Evolutionary conservation across 2,329 filamentous ascomycete genomes (phyloP).

Genomic region (Emmonsiellopsis sp.): DNA sequence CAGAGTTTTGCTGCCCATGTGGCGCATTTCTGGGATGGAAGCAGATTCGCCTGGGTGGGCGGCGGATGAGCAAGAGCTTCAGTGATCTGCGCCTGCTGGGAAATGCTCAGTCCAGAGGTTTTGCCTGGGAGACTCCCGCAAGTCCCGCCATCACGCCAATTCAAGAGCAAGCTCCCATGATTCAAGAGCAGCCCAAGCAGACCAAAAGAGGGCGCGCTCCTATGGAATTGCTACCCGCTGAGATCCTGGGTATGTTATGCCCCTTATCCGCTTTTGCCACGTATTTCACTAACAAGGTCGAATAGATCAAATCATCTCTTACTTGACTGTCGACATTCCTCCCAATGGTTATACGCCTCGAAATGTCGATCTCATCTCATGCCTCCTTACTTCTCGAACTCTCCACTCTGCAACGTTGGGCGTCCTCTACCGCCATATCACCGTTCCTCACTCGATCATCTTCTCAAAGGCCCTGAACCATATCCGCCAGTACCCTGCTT

Average conservation of each 20-base stretch:
- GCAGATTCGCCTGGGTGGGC: slow-evolving; percentile 34
- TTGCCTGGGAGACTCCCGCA: slow-evolving; percentile 31
- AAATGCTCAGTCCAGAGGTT: slow-evolving; percentile 27
- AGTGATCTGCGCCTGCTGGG: slow-evolving; percentile 30
- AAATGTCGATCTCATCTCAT: slow-evolving; percentile 67
- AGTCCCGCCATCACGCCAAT: slow-evolving; percentile 7
- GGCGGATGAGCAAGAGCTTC: slow-evolving; percentile 35
- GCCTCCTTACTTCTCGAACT: slow-evolving; percentile 65
- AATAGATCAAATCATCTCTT: slow-evolving; percentile 62
- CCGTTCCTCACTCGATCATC: slow-evolving; percentile 71
- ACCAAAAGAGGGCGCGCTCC: slow-evolving; percentile 32
- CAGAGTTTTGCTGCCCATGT: slow-evolving; percentile 38
- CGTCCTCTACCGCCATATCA: slow-evolving; percentile 69
- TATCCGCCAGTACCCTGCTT: slow-evolving; percentile 53
- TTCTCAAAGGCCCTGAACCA: slow-evolving; percentile 73
- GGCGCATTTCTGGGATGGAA: slow-evolving; percentile 37
- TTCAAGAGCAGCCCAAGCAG: slow-evolving; percentile 15
- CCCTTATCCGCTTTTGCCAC: slow-evolving; percentile 4
- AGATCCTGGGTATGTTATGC: slow-evolving; percentile 56
- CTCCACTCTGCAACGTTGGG: slow-evolving; percentile 63
- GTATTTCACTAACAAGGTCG: slow-evolving; percentile 5
- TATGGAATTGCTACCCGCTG: slow-evolving; percentile 59
- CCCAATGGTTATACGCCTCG: slow-evolving; percentile 67
- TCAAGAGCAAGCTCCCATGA: slow-evolving; percentile 4
- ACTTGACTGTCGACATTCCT: slow-evolving; percentile 63